A percentile compares a stretch with the other conserved stretches of the same genome.
Evolutionary conservation across 441 rosid species (phyloP).

Genomic region (Gossypium laxum): DNA sequence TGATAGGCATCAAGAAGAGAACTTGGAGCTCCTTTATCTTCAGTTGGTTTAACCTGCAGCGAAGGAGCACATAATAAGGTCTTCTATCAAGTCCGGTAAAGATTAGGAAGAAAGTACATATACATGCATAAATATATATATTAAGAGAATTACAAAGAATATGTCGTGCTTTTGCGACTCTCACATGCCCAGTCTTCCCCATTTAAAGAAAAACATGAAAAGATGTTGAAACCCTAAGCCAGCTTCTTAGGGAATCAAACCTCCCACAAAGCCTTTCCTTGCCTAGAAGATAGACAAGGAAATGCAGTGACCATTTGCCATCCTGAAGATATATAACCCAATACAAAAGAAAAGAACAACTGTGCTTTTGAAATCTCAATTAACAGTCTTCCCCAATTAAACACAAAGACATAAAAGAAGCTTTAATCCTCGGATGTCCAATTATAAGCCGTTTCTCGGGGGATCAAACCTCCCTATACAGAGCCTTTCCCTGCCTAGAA

Average conservation of each 20-base stretch:
- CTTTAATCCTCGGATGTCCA: background rate
- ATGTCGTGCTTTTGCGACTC: background rate
- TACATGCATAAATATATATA: background rate
- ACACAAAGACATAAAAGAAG: constrained; percentile 5
- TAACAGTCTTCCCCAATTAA: background rate
- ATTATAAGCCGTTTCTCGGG: background rate
- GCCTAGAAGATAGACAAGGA: constrained; percentile 1
- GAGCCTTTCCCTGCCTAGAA: constrained; percentile 1
- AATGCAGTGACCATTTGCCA: background rate
- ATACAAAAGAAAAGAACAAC: background rate
- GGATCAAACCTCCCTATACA: background rate
- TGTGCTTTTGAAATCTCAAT: background rate
- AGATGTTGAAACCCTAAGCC: background rate
- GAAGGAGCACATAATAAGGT: constrained; percentile 16
- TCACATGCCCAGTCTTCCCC: background rate
- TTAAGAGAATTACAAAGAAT: background rate
- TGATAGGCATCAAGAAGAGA: constrained; percentile 71
- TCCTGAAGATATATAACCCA: background rate
- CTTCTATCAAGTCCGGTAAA: constrained; percentile 12
- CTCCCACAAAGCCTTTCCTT: background rate
- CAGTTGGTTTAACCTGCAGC: constrained; percentile 32
- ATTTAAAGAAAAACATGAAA: background rate
- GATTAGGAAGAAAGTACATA: background rate
- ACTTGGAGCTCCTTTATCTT: constrained; percentile 26
- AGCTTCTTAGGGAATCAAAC: background rate